These are phyloP conservation scores for Hyphopichia khmerensis DNA, from an alignment of 1,139 yeast species.

Conservation along the genomic window DNA sequence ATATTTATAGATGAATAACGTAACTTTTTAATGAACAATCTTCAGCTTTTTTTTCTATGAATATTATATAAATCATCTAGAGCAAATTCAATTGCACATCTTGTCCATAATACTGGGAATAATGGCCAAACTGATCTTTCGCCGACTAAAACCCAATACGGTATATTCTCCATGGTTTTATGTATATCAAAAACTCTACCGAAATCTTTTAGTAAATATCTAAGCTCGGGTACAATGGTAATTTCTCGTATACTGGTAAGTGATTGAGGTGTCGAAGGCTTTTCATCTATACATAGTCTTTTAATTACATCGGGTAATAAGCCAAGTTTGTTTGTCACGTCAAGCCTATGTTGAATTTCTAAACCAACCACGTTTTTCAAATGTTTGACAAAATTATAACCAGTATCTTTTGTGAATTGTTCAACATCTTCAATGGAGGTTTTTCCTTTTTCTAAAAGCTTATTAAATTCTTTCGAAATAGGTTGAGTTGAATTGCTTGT, in stretches of 20 bases:
- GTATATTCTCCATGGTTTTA: constrained; percentile 65
- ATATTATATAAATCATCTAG: constrained; percentile 71
- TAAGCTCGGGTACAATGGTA: constrained; percentile 85
- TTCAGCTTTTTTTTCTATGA: constrained; percentile 34
- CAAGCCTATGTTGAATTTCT: constrained; percentile 83
- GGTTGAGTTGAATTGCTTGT: neutral
- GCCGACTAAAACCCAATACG: constrained; percentile 89
- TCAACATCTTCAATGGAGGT: constrained; percentile 1
- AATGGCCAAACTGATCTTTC: constrained; percentile 95
- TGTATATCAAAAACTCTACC: constrained; percentile 77
- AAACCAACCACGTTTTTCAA: constrained; percentile 39
- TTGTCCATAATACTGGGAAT: constrained; percentile 77
- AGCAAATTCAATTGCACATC: constrained; percentile 89
- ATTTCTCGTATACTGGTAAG: constrained; percentile 63
- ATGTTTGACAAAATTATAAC: constrained; percentile 33
- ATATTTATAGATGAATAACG: neutral
- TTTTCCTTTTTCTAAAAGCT: constrained; percentile 1
- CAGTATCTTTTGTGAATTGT: constrained; percentile 19
- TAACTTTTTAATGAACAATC: constrained; percentile 5
- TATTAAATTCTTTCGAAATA: neutral
- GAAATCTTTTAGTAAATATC: constrained; percentile 65
- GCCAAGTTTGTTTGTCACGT: constrained; percentile 77
- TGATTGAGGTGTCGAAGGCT: constrained; percentile 64
- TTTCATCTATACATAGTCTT: constrained; percentile 83
- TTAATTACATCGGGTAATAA: constrained; percentile 68